Evolutionary conservation across 257 asterid genomes (phyloP), one percentile per base, ranked within the genome.

Genomic region (Fraxinus excelsior): DNA sequence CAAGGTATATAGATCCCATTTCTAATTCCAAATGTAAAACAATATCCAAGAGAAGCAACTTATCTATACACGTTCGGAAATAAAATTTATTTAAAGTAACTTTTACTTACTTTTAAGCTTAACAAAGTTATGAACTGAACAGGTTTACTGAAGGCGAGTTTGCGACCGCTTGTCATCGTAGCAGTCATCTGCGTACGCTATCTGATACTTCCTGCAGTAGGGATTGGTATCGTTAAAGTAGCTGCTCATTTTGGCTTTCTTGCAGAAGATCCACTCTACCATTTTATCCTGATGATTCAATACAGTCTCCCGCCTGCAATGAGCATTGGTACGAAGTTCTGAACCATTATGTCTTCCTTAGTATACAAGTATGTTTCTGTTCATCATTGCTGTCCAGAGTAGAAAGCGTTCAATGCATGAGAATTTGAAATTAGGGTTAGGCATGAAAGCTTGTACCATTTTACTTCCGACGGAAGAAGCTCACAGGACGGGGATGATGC

Each of bases 281-380:
- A 84, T 26, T 96, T 93, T 64, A 90, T 93, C 80, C 89, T 96
- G 70, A 80, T 96, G 92, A 78, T 90, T 72, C 99, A 96, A 81
- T 96, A 82, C 85, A 76, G 92, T 60, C 80, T 93, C 32, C 99
- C 99, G 51, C 99, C 99, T 5, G 98, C 97, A 53, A 96, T 91
- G 96, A 89, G 80, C 76, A 87, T 96, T 0, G 91, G 99, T 91
- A 88, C 8, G 65, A 56, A n/a, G 25, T 21, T 56, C 7, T n/a
- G 7, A n/a, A 9, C 1, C 58, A 46, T 46, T 3, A 46, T 46
- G 58, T 14, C 18, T 19, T 46, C 49, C 16, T 40, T 42, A 11
- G 18, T 42, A 42, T 2, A 11, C 40, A 35, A 35, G 40, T 35
- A 35, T 35, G 6, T 35, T 40, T 40, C 14, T 40, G 49, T 42